These are phyloP conservation scores for Hypoxylon subgilvum DNA, from an alignment of 495 filamentous ascomycete species.

Conservation along the genomic window DNA sequence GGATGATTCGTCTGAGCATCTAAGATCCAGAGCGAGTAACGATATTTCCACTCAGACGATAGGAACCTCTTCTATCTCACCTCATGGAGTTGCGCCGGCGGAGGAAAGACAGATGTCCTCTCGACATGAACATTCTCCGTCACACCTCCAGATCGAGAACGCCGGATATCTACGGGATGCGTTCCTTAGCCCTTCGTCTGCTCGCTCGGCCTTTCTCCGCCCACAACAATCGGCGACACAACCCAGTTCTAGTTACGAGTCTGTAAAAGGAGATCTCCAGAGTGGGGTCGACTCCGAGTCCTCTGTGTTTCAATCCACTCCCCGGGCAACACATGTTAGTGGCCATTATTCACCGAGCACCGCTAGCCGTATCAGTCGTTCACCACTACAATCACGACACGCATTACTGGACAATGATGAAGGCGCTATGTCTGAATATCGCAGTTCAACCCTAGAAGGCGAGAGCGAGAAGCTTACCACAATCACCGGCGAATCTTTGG, in stretches of 20 bases:
- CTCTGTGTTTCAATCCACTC: not conserved
- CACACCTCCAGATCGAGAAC: slow-evolving; percentile 11
- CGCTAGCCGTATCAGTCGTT: not conserved
- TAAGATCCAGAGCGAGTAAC: slow-evolving; percentile 4
- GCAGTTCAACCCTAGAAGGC: not conserved
- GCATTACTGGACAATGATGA: slow-evolving; percentile 1
- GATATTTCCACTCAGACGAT: not conserved
- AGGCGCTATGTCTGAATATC: not conserved
- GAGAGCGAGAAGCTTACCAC: not conserved
- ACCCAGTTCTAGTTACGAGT: not conserved
- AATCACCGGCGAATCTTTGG: not conserved
- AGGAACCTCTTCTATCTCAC: not conserved
- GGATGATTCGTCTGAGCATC: slow-evolving; percentile 13
- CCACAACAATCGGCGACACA: slow-evolving; percentile 4
- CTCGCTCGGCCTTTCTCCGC: slow-evolving; percentile 1
- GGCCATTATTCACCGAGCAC: not conserved
- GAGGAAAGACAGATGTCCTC: slow-evolving; percentile 1
- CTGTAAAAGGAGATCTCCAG: not conserved
- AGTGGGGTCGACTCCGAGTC: not conserved
- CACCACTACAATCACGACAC: slow-evolving; percentile 15
- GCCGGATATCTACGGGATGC: not conserved
- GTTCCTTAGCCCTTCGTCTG: slow-evolving; percentile 13
- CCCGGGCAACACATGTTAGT: not conserved
- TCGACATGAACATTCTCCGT: not conserved
- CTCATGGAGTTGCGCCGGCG: not conserved